Percentiles rank a stretch among this genome's conserved stretches.
phyloP scores from a whole-genome alignment of 169 alveolate genomes.

The Plasmodium vivax region DNA sequence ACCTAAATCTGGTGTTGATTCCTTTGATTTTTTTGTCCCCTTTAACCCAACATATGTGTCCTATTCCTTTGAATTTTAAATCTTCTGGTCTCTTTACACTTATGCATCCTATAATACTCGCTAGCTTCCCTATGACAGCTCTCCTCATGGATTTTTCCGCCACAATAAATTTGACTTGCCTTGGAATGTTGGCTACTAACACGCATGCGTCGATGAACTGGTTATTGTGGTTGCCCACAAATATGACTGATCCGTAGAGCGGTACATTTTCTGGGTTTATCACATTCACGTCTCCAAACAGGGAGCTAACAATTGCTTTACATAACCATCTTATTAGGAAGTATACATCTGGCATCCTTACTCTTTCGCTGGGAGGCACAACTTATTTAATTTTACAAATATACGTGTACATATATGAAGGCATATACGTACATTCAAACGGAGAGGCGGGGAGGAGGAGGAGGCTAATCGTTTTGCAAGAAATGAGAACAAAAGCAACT shows the following conservation, averaged over 20 bases:
- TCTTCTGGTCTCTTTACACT: conserved; percentile 92
- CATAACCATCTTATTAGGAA: conserved; percentile 67
- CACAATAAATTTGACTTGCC: conserved; percentile 89
- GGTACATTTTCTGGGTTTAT: conserved; percentile 92
- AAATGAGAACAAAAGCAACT: not conserved
- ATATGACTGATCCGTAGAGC: conserved; percentile 90
- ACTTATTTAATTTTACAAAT: not conserved
- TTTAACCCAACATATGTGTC: conserved; percentile 83
- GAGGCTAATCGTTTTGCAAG: not conserved
- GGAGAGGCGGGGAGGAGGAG: not conserved
- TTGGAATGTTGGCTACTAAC: conserved; percentile 89
- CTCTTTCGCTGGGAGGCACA: not conserved
- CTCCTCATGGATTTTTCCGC: conserved; percentile 88
- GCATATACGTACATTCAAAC: not conserved
- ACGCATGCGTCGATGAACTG: conserved; percentile 93
- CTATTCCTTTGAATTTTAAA: conserved; percentile 87
- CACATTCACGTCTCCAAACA: conserved; percentile 82
- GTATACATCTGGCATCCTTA: conserved; percentile 67
- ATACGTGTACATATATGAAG: not conserved
- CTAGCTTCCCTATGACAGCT: conserved; percentile 88
- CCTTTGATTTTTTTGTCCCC: conserved; percentile 83
- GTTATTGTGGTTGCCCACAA: conserved; percentile 94
- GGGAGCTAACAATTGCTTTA: conserved; percentile 68
- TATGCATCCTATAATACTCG: conserved; percentile 91
- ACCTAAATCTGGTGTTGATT: conserved; percentile 85